These are phyloP conservation scores for Macrocystidia cucumis DNA, from an alignment of 1,284 basidiomycete species.

Conservation along the genomic window DNA sequence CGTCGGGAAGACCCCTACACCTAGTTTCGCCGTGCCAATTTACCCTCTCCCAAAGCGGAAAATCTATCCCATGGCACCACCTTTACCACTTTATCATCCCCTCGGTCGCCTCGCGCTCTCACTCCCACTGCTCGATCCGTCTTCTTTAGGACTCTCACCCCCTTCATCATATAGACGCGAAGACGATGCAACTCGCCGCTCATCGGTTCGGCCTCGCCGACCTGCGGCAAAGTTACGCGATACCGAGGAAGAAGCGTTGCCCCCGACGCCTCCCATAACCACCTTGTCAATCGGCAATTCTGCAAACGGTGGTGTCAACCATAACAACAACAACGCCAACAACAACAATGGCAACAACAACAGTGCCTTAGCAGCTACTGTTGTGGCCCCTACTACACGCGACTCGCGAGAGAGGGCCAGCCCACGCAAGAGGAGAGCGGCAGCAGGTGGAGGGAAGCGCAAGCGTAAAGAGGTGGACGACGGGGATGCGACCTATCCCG, in stretches of 20 bases:
- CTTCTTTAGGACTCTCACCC: conserved; percentile 40
- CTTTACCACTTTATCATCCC: conserved; percentile 67
- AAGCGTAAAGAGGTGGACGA: conserved; percentile 57
- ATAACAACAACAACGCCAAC: conserved; percentile 3
- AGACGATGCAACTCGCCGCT: conserved; percentile 28
- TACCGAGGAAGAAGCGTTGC: conserved; percentile 25
- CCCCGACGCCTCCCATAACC: conserved; percentile 17
- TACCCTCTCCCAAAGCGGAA: conserved; percentile 11
- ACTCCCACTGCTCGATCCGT: conserved; percentile 56
- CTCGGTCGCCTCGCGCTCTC: conserved; percentile 57
- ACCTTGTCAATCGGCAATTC: conserved; percentile 17
- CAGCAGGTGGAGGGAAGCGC: conserved; percentile 35
- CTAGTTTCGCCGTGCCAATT: conserved; percentile 8
- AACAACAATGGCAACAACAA: too few relatives aligned
- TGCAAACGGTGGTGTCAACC: conserved; percentile 2
- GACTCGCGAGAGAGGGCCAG: conserved; percentile 30
- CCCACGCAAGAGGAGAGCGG: conserved; percentile 31
- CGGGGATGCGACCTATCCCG: conserved; percentile 60
- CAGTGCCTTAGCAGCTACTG: conserved; percentile 14
- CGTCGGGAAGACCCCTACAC: neutral
- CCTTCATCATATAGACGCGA: conserved; percentile 20
- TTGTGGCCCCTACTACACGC: conserved; percentile 22
- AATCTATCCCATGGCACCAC: conserved; percentile 27
- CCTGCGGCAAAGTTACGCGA: conserved; percentile 49
- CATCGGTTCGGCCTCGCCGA: conserved; percentile 40